Percentiles rank a stretch among this genome's conserved stretches.
These are phyloP conservation scores for Penicillium tannophilum DNA, from an alignment of 495 filamentous ascomycete species.

Conservation along the genomic window DNA sequence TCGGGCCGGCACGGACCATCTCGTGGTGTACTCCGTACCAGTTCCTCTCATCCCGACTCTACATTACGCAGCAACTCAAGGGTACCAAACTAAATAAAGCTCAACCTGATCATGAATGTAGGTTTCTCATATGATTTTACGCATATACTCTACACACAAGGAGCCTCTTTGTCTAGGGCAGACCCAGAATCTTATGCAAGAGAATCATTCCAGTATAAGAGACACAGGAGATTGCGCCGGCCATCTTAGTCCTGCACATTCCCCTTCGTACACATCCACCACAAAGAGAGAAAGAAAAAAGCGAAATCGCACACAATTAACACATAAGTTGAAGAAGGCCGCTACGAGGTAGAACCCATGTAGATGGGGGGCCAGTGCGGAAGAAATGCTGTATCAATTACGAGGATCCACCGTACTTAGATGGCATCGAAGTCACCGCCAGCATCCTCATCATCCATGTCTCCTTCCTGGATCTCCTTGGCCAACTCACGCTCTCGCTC, in stretches of 20 bases:
- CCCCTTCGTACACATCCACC: constrained; percentile 36
- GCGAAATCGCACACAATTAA: constrained; percentile 31
- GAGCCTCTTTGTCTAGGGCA: not conserved
- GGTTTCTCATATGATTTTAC: not conserved
- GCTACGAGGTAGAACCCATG: constrained; percentile 22
- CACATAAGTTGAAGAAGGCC: constrained; percentile 33
- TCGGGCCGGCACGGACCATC: constrained; percentile 36
- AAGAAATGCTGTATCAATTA: constrained; percentile 25
- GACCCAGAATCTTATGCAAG: constrained; percentile 21
- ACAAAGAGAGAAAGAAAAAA: constrained; percentile 27
- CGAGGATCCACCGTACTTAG: constrained; percentile 45
- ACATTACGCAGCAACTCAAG: too few relatives aligned
- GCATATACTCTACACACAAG: not conserved
- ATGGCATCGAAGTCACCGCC: constrained; percentile 97
- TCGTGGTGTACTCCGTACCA: not conserved
- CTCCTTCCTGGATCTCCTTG: constrained; percentile 98
- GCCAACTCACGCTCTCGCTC: constrained; percentile 95
- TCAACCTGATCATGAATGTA: not conserved
- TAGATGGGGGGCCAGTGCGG: constrained; percentile 19
- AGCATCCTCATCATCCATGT: constrained; percentile 95
- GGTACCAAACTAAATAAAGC: not conserved
- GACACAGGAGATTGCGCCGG: constrained; percentile 33
- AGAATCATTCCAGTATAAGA: constrained; percentile 33
- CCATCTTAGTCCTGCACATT: constrained; percentile 34
- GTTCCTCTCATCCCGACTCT: not conserved